Percentiles rank a stretch among this genome's conserved stretches.
Conservation (phyloP, 805 yeast species). For the Starmerella davenportii region DNA sequence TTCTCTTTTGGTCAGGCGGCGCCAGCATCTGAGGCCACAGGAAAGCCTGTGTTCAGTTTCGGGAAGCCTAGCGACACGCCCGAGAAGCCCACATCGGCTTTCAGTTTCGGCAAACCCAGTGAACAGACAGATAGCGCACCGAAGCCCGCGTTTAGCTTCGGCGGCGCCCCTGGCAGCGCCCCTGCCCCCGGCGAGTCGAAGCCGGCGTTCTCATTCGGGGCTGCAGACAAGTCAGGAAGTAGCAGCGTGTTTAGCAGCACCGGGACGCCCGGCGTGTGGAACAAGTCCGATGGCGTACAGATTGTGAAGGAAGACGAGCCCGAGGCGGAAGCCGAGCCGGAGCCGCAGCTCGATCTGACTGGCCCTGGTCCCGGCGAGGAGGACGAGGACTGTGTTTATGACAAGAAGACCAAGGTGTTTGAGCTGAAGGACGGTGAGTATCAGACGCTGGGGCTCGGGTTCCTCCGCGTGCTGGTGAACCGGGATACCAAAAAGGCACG, state of each 20-base stretch:
- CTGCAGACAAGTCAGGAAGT: conserved; percentile 4
- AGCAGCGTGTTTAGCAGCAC: too few species aligned
- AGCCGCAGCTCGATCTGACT: conserved; percentile 32
- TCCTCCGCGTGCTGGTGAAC: conserved; percentile 50
- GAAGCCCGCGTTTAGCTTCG: conserved; percentile 13
- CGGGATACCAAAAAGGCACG: conserved; percentile 46
- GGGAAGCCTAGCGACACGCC: conserved; percentile 5
- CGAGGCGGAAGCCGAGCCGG: conserved; percentile 20
- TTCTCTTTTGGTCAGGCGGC: conserved; percentile 18
- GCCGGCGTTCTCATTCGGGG: conserved; percentile 14
- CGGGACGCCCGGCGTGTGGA: conserved; percentile 11
- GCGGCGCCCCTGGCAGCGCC: background rate
- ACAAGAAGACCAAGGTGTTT: conserved; percentile 57
- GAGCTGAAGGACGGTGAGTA: conserved; percentile 33
- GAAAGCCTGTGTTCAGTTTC: conserved; percentile 14
- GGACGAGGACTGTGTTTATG: conserved; percentile 44
- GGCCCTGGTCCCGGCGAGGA: conserved; percentile 69
- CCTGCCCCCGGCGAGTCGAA: conserved; percentile 4
- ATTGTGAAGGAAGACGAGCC: conserved; percentile 4
- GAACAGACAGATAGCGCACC: too few species aligned
- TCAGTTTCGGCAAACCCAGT: conserved; percentile 4
- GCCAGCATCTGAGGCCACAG: conserved; percentile 1
- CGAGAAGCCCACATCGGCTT: background rate
- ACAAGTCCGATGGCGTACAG: conserved; percentile 11
- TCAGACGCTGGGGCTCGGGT: conserved; percentile 51